Evolutionary conservation across 2,329 filamentous ascomycete genomes (phyloP), one percentile per base, ranked within the genome.

Genomic region (Cephalotrichum gorgonifer): DNA sequence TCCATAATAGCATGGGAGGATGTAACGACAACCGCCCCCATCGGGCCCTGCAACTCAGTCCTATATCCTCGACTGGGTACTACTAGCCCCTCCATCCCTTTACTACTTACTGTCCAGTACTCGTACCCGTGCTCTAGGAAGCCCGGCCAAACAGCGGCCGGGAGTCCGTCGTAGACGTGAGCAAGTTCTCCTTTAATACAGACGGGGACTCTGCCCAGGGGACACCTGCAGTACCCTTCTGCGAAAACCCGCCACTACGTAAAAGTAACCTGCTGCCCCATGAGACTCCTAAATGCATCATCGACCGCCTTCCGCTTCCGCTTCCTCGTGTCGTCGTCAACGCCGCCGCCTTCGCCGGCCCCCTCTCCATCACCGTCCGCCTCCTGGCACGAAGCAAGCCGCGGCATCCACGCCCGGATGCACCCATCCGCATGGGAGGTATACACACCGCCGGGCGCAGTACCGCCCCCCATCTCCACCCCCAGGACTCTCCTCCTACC

Each of bases 371-470:
- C 71, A 45, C 79, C 55, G 55, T 76, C 61, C 54, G 78, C 65
- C 30, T 67, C 69, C 4, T 75, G 78, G 1, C 70, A 64, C 28
- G 27, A 20, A 4, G 38, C 5, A 6, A 79, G 65, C 31, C 70
- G 69, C 2, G 87, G 85, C 56, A 75, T 74, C 89, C 91, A 96
- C 4, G 79, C 78, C 42, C 85, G 76, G 50, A 97, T 91, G 47
- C 83, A 84, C 0, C 91, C 91, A 60, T 96, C 88, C 3, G 83
- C 74, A 58, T 95, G 88, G 2, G 82, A 85, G 48, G 88, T 93
- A 65, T 88, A 94, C 50, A 96, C 59, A 8, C 69, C 74, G 1
- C 76, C 76, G 4, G 72, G 55, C 20, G 69, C 70, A 52, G 73
- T 76, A 2, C 63, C 68, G 2, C 76, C 76, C 4, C 77, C 77